Percentiles rank a stretch among this genome's conserved stretches.
These are phyloP conservation scores for Populus trichocarpa DNA, from an alignment of 441 rosid species.

Conservation along the genomic window DNA sequence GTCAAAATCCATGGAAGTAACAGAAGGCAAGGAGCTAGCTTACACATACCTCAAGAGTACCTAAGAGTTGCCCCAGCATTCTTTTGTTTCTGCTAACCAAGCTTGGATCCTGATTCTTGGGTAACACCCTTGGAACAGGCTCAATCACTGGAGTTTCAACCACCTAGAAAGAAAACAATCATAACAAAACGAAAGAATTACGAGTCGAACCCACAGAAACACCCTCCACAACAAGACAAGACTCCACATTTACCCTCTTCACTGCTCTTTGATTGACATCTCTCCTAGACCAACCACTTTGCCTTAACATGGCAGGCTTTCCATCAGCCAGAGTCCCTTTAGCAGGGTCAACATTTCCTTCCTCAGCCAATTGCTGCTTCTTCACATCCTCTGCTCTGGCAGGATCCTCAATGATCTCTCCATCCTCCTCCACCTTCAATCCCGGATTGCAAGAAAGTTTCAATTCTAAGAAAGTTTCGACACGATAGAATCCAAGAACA, in stretches of 20 bases:
- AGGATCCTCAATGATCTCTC: conserved; percentile 47
- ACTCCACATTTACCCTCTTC: conserved; percentile 39
- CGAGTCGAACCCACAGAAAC: not conserved
- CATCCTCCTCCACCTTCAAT: conserved; percentile 58
- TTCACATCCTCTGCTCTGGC: conserved; percentile 29
- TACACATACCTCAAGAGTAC: conserved; percentile 83
- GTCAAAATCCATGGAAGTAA: not conserved
- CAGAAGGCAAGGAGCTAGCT: not conserved
- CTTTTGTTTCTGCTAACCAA: conserved; percentile 86
- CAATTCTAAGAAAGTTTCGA: not conserved
- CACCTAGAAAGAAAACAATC: conserved; percentile 36
- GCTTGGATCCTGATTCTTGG: conserved; percentile 89
- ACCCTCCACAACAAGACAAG: not conserved
- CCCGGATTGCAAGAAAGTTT: conserved; percentile 3
- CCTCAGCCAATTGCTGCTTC: conserved; percentile 26
- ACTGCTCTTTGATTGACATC: conserved; percentile 47
- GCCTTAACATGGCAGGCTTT: conserved; percentile 36
- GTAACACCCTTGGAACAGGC: conserved; percentile 80
- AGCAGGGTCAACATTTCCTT: conserved; percentile 28
- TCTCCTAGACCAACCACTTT: conserved; percentile 52
- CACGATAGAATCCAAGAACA: too few relatives aligned
- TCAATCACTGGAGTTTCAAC: conserved; percentile 42
- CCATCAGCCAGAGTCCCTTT: conserved; percentile 31
- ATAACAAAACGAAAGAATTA: conserved; percentile 5
- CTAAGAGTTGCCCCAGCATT: conserved; percentile 92